phyloP scores from a whole-genome alignment of 768 basidiomycete genomes.

The Psilocybe cubensis region DNA sequence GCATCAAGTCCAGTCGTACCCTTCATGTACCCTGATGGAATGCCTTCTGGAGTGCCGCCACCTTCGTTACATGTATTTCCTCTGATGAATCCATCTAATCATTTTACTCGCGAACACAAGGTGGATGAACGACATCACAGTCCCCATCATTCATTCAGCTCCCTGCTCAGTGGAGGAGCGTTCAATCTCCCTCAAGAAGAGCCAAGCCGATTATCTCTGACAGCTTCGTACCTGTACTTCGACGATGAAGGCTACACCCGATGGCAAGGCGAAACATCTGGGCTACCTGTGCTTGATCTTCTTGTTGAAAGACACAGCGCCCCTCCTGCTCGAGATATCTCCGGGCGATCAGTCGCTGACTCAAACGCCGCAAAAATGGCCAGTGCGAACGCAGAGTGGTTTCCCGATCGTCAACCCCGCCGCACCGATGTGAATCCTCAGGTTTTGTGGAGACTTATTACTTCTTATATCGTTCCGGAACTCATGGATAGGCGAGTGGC shows the following conservation, averaged over 20 bases:
- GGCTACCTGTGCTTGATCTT: conserved; percentile 85
- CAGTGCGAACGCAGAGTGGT: conserved; percentile 60
- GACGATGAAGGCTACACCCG: conserved; percentile 87
- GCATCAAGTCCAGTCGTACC: conserved; percentile 39
- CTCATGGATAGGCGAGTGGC: conserved; percentile 87
- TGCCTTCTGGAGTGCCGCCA: conserved; percentile 68
- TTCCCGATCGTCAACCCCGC: conserved; percentile 78
- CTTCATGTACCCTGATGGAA: conserved; percentile 43
- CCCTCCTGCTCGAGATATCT: conserved; percentile 16
- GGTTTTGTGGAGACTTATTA: conserved; percentile 84
- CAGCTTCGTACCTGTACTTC: conserved; percentile 83
- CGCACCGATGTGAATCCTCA: conserved; percentile 86
- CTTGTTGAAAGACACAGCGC: conserved; percentile 72
- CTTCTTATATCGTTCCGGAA: conserved; percentile 84
- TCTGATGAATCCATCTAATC: conserved; percentile 79
- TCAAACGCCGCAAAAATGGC: conserved; percentile 31
- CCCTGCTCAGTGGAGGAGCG: conserved; percentile 39
- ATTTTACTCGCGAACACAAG: conserved; percentile 59
- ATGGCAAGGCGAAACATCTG: conserved; percentile 94
- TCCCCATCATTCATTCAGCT: conserved; percentile 42
- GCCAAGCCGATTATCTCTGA: conserved; percentile 61
- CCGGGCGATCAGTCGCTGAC: conserved; percentile 27
- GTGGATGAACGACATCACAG: conserved; percentile 49
- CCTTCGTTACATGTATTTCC: conserved; percentile 79
- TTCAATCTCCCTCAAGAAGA: conserved; percentile 39